Conservation (phyloP, 2,329 filamentous ascomycete genomes). For the Colletotrichum spinosum region DNA sequence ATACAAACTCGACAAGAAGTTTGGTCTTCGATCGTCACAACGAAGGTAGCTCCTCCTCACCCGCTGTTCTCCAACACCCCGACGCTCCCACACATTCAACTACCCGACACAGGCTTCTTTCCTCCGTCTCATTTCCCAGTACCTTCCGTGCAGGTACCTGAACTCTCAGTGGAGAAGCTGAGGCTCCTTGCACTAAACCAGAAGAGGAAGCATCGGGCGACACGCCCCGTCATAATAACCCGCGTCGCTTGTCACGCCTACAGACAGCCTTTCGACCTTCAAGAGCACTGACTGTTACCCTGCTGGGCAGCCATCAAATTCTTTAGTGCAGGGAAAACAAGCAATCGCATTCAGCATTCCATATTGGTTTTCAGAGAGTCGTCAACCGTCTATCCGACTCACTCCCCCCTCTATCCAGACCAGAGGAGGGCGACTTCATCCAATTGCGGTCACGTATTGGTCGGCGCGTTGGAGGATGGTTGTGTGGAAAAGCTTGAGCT, state of each 20-base stretch:
- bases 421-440: not conserved
- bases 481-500: constrained; percentile 35
- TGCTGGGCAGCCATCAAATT: constrained; percentile 4
- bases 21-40: not conserved
- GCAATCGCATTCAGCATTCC: constrained; percentile 21
- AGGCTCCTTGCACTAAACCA: constrained; percentile 28
- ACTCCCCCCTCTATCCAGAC: not conserved
- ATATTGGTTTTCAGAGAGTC: constrained; percentile 9
- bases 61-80: too few relatives aligned
- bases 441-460: constrained; percentile 13
- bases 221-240: constrained; percentile 34
- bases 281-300: constrained; percentile 5
- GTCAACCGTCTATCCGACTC: constrained; percentile 12
- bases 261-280: constrained; percentile 28
- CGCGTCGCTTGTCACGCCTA: constrained; percentile 34
- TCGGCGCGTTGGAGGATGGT: constrained; percentile 36
- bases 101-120: not conserved
- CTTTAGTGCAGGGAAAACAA: constrained; percentile 17
- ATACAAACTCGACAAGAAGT: too few relatives aligned
- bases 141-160: not conserved
- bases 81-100: too few relatives aligned
- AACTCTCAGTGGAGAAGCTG: not conserved
- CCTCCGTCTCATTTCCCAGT: not conserved
- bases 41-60: constrained; percentile 1
- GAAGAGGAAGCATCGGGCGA: constrained; percentile 18